These are phyloP conservation scores for Linum trigynum DNA, from an alignment of 345 rosid species.

Conservation along the genomic window DNA sequence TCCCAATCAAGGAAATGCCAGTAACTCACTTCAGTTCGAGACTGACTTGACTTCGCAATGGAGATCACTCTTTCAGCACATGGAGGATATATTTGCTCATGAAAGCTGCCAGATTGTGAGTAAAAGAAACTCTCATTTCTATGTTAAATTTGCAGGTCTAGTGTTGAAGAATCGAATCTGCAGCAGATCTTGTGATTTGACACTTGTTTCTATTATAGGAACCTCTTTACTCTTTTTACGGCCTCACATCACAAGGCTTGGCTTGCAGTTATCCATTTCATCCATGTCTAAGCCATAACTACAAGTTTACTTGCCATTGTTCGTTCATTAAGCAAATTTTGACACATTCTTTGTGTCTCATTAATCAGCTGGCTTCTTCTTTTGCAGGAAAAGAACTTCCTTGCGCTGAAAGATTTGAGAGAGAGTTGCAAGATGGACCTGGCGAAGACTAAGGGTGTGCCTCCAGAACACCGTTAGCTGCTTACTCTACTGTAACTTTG, in stretches of 20 bases:
- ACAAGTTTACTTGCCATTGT: no score
- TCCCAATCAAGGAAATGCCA: conserved; percentile 27
- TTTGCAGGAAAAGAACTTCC: neutral
- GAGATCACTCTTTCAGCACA: conserved; percentile 73
- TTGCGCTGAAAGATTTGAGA: neutral
- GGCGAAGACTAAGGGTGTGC: neutral
- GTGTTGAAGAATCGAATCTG: no score
- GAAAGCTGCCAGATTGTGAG: conserved; percentile 82
- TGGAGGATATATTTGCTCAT: conserved; percentile 50
- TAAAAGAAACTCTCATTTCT: conserved; percentile 6
- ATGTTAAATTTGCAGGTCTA: neutral
- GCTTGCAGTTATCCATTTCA: no score
- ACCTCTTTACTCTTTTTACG: no score
- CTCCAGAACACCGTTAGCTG: no score
- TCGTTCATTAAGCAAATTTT: no score
- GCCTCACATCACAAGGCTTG: no score
- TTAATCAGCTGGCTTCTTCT: neutral
- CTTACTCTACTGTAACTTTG: no score
- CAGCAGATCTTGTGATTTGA: no score
- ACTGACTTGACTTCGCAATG: conserved; percentile 21
- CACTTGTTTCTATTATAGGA: no score
- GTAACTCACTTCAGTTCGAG: conserved; percentile 27
- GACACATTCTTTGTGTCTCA: neutral
- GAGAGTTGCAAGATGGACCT: neutral
- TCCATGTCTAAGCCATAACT: no score